Percentiles rank a stretch among this genome's conserved stretches.
Evolutionary conservation across 768 basidiomycete species (phyloP).

Genomic region (Mycena rebaudengoi): DNA sequence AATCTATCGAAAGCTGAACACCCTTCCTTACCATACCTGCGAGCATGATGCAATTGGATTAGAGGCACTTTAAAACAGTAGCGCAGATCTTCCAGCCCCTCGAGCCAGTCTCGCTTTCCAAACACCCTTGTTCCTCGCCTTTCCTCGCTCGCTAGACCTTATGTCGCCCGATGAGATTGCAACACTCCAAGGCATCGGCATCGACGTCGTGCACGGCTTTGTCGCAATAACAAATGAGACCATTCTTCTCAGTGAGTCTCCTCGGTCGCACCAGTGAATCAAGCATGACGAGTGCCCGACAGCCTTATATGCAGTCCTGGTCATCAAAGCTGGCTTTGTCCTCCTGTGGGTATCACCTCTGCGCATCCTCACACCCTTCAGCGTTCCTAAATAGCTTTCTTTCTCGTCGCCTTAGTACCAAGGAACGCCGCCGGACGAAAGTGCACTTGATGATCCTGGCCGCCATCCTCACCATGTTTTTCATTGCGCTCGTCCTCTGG

Average conservation of each 20-base stretch:
- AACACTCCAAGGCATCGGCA: slow-evolving; percentile 2
- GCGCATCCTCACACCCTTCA: neutral
- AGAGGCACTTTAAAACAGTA: no score
- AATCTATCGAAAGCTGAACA: no score
- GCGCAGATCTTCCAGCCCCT: no score
- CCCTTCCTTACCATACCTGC: no score
- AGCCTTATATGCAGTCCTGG: slow-evolving; percentile 9
- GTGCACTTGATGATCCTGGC: neutral
- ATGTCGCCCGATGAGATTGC: slow-evolving; percentile 13
- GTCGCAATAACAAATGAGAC: slow-evolving; percentile 13
- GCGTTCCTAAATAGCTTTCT: no score
- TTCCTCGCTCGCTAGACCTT: no score
- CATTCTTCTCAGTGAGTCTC: slow-evolving; percentile 6
- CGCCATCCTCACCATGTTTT: slow-evolving; percentile 21
- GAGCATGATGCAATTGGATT: no score
- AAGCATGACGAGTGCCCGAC: neutral
- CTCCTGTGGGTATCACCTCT: neutral
- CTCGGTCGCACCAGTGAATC: neutral
- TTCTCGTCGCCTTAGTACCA: no score
- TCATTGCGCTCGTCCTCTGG: slow-evolving; percentile 20
- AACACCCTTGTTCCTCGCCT: no score
- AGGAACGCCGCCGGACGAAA: neutral
- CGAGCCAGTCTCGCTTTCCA: no score
- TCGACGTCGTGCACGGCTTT: neutral
- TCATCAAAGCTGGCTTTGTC: neutral